Evolutionary conservation across 345 rosid genomes (phyloP).

Genomic region (Bruguiera gymnorhiza): DNA sequence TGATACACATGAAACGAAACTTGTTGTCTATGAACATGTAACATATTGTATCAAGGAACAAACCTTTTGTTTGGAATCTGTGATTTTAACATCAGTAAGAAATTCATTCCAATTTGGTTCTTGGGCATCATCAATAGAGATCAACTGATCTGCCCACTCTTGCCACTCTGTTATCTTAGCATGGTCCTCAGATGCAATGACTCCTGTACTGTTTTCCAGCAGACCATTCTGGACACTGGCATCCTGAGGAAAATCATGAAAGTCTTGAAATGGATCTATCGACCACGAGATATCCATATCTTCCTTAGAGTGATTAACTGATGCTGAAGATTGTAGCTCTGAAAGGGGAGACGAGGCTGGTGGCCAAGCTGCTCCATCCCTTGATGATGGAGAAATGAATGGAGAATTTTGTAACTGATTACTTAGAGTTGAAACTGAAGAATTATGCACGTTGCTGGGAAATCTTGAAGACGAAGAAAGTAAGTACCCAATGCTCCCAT

Average conservation of each 20-base stretch:
- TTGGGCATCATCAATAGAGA: conserved; percentile 53
- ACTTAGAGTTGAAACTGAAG: conserved; percentile 34
- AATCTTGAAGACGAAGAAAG: conserved; percentile 36
- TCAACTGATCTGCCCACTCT: conserved; percentile 66
- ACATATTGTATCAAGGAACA: conserved; percentile 11
- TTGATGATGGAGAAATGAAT: conserved; percentile 37
- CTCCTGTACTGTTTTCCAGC: conserved; percentile 41
- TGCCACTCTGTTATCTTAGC: conserved; percentile 49
- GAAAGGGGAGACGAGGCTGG: conserved; percentile 27
- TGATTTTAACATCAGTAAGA: conserved; percentile 43
- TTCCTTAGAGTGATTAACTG: conserved; percentile 36
- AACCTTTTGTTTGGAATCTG: conserved; percentile 57
- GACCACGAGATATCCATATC: conserved; percentile 50
- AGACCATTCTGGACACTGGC: conserved; percentile 37
- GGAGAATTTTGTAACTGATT: conserved; percentile 39
- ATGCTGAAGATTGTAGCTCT: conserved; percentile 33
- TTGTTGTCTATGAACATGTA: neutral
- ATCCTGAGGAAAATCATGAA: conserved; percentile 49
- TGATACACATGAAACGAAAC: neutral
- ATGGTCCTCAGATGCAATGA: conserved; percentile 38
- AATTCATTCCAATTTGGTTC: conserved; percentile 71
- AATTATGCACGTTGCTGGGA: conserved; percentile 27
- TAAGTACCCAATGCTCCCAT: conserved; percentile 29
- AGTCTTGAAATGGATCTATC: conserved; percentile 45
- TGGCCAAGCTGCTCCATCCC: conserved; percentile 27